Base-by-base conservation (phyloP, 2,329 filamentous ascomycete genomes). In the Alternaria incomplexa region DNA sequence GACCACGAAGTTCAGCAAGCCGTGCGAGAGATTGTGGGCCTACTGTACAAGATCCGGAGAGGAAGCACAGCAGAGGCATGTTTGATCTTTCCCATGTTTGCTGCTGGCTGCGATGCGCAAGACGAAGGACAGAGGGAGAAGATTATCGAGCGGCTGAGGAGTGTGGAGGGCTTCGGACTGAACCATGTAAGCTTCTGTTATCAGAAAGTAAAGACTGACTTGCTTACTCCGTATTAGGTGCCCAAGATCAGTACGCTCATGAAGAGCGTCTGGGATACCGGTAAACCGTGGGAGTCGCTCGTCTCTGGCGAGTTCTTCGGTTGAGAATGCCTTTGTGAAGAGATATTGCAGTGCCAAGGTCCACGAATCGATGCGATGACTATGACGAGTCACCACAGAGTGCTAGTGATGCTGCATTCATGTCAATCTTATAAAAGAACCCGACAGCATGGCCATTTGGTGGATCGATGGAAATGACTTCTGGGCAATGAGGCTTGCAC, bases 31-130 rank as follows among this genome's bases (percentile, higher is more conserved):
- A 90, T 95, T 48, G 81, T 92, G 26, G 81, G 82, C 1, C 86
- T 88, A 30, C 81, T 95, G 64, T 83, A 83, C 22, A 86, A 85
- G 40, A 87, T 96, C 52, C 82, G 88, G 12, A 81, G 84, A 12
- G 90, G 91, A 6, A 89, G 89, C 28, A 89, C 88, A 15, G 91
- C 91, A 0, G 92, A 95, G 78, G 89, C 88, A 9, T 93, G 91
- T 72, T 81, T 92, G 17, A 78, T 96, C 43, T 94, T 96, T 67
- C 92, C 93, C 0, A 89, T 96, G 81, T 96, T 96, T 78, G 92
- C 91, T 1, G 92, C 92, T 1, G 93, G 92, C 0, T 94, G 91
- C 68, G 91, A 96, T 76, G 88, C 89, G 1, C 81, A 81, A 58
- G 85, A 89, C 52, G 72, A 82, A 32, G 79, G 79, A 3, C 86